Evolutionary conservation across 2,329 filamentous ascomycete genomes (phyloP).

Genomic region (Magnaporthiopsis incrustans): DNA sequence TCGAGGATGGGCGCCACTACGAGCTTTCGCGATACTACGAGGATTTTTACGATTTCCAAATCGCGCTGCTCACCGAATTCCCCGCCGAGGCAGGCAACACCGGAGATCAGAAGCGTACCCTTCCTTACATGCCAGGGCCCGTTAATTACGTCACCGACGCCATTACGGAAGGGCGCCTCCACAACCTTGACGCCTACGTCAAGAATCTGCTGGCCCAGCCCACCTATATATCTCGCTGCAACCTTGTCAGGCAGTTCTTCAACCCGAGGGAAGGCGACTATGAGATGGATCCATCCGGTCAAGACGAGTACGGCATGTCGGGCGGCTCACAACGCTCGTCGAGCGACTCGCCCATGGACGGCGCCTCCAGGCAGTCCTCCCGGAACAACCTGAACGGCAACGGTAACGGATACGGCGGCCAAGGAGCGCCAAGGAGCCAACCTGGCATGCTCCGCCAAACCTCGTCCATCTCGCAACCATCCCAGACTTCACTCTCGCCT

Average conservation of each 20-base stretch:
- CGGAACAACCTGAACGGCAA: conserved; percentile 54
- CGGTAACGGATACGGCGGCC: conserved; percentile 39
- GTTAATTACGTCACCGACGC: conserved; percentile 98
- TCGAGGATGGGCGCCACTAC: conserved; percentile 89
- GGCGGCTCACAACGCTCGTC: conserved; percentile 61
- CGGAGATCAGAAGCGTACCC: conserved; percentile 65
- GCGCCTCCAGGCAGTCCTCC: conserved; percentile 57
- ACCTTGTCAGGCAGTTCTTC: conserved; percentile 84
- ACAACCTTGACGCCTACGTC: conserved; percentile 92
- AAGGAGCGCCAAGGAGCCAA: conserved; percentile 37
- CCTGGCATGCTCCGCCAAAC: conserved; percentile 34
- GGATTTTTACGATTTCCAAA: conserved; percentile 98
- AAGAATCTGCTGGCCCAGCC: conserved; percentile 82
- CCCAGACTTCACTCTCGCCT: conserved; percentile 48
- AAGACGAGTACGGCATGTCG: conserved; percentile 70
- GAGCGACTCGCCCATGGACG: conserved; percentile 51
- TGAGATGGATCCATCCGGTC: conserved; percentile 69
- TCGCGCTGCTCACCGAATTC: conserved; percentile 85
- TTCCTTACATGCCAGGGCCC: conserved; percentile 97
- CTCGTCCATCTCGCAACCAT: conserved; percentile 42
- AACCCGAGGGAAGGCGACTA: conserved; percentile 85
- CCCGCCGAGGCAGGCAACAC: conserved; percentile 88
- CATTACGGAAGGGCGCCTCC: conserved; percentile 85
- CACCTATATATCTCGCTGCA: conserved; percentile 73
- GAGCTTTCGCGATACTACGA: conserved; percentile 93